phyloP scores from a whole-genome alignment of 169 alveolate genomes.

The Perkinsus marinus region DNA sequence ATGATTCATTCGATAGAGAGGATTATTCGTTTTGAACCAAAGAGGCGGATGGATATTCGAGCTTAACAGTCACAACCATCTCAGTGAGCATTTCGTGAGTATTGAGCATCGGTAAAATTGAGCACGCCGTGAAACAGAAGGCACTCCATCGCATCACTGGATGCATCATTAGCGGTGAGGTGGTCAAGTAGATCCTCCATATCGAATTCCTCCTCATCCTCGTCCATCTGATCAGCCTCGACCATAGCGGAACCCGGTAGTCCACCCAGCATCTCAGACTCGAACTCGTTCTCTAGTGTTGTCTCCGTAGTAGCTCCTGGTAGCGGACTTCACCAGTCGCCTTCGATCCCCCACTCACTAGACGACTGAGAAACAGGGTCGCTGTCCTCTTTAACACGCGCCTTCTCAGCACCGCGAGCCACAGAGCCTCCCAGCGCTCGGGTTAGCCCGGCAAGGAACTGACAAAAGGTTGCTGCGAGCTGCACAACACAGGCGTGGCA shows the following conservation, averaged over 20 bases:
- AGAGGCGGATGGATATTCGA: no score
- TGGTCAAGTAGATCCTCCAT: background rate
- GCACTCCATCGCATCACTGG: no score
- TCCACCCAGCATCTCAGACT: background rate
- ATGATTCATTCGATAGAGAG: no score
- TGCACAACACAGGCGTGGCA: background rate
- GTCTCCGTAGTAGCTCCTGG: background rate
- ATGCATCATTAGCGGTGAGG: background rate
- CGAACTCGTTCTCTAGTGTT: background rate
- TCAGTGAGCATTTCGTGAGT: no score
- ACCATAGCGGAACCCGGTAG: background rate
- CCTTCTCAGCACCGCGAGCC: background rate
- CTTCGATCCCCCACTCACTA: background rate
- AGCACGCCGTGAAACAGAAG: no score
- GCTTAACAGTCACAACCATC: no score
- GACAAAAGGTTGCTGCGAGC: background rate
- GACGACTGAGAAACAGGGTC: no score
- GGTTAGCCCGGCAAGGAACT: background rate
- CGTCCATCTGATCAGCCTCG: background rate
- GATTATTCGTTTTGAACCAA: no score
- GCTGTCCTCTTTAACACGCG: no score
- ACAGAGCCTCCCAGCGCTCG: background rate
- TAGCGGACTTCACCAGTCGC: background rate
- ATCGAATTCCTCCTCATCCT: background rate
- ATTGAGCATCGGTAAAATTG: no score